These are phyloP conservation scores for Rasamsonia emersonii DNA, from an alignment of 2,329 filamentous ascomycete species.

Conservation along the genomic window DNA sequence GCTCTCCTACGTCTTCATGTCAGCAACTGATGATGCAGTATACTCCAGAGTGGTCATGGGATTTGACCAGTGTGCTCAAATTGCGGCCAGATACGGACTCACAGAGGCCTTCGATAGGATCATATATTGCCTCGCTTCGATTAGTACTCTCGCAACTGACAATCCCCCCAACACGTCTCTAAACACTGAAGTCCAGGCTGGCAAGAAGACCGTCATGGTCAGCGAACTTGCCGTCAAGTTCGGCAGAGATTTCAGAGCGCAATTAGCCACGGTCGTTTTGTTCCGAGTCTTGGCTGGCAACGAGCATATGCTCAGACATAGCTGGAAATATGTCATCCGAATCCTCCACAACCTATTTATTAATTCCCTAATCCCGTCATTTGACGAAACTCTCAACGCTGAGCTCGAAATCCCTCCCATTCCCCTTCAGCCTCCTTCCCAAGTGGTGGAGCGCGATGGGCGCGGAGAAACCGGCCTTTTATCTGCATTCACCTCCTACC, in stretches of 20 bases:
- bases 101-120: constrained; percentile 88
- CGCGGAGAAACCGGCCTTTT: constrained; percentile 79
- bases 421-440: constrained; percentile 80
- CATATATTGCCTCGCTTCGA: constrained; percentile 78
- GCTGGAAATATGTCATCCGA: constrained; percentile 59
- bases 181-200: constrained; percentile 92
- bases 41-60: constrained; percentile 89
- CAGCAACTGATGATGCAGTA: constrained; percentile 90
- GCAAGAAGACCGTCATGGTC: constrained; percentile 92
- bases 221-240: constrained; percentile 95
- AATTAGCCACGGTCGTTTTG: constrained; percentile 87
- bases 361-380: constrained; percentile 82
- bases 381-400: constrained; percentile 58
- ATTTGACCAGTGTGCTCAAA: constrained; percentile 91
- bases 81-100: constrained; percentile 75
- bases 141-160: constrained; percentile 76
- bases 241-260: constrained; percentile 84
- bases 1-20: constrained; percentile 97
- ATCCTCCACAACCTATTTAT: constrained; percentile 95
- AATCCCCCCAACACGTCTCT: constrained; percentile 70
- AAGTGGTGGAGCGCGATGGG: constrained; percentile 80
- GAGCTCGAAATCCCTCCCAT: constrained; percentile 68
- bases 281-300: constrained; percentile 86
- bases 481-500: constrained; percentile 89
- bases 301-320: constrained; percentile 63